Percentiles rank a stretch among this genome's conserved stretches.
phyloP scores from a whole-genome alignment of 2,329 filamentous ascomycete species.

The Alternaria arborescens region DNA sequence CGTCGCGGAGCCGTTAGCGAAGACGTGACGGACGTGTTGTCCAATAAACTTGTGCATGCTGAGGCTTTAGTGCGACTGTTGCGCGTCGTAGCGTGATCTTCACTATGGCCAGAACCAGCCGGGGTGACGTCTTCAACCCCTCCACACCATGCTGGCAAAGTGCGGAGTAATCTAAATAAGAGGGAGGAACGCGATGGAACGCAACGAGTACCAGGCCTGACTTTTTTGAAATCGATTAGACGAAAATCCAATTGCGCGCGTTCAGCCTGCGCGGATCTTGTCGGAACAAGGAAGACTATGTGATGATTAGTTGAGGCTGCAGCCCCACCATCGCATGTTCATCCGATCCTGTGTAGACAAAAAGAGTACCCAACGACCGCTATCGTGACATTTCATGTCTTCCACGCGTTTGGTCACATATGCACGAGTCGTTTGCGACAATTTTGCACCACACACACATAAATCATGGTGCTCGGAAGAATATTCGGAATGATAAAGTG shows the following conservation, averaged over 20 bases:
- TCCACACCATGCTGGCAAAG: slow-evolving; percentile 5
- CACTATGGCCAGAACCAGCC: slow-evolving; percentile 14
- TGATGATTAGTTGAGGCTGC: not conserved
- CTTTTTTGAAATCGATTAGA: not conserved
- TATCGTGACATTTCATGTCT: not conserved
- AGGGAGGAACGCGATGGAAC: not conserved
- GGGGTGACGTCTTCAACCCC: slow-evolving; percentile 25
- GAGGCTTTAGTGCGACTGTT: slow-evolving; percentile 17
- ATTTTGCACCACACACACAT: not conserved
- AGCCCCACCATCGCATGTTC: not conserved
- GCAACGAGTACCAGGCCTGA: not conserved
- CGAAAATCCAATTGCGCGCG: too few relatives aligned
- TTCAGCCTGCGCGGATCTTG: slow-evolving; percentile 4
- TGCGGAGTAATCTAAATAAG: not conserved
- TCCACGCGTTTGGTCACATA: not conserved
- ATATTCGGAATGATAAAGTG: not conserved
- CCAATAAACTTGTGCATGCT: slow-evolving; percentile 29
- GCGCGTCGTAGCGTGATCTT: slow-evolving; percentile 23
- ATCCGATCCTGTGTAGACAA: not conserved
- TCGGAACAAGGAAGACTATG: slow-evolving; percentile 9
- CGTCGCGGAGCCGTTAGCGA: slow-evolving; percentile 20
- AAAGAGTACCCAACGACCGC: not conserved
- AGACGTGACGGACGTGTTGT: slow-evolving; percentile 12
- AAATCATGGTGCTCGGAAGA: not conserved
- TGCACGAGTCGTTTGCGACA: not conserved